Conservation (phyloP, 2,329 filamentous ascomycete species). For the Diplodia mutila region DNA sequence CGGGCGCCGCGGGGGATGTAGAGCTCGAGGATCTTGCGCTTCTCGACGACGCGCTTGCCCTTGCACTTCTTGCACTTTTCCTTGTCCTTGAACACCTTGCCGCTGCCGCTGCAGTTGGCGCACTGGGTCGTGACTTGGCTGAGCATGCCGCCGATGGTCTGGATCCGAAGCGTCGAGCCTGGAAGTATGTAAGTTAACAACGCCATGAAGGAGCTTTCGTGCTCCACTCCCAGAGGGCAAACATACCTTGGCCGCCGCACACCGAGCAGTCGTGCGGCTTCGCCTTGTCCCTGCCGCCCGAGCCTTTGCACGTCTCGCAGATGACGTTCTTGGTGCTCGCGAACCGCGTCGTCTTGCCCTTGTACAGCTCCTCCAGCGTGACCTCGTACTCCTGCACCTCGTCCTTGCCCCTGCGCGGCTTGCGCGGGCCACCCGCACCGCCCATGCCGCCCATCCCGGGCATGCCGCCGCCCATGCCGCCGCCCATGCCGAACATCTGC, state of each 20-base stretch:
- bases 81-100: constrained; percentile 89
- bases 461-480: constrained; percentile 60
- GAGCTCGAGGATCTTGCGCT: constrained; percentile 93
- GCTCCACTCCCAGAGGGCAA: not conserved
- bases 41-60: constrained; percentile 80
- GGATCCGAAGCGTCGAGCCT: constrained; percentile 59
- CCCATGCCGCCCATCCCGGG: constrained; percentile 55
- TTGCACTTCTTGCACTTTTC: constrained; percentile 99
- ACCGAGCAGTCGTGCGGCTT: constrained; percentile 81
- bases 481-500: constrained; percentile 82
- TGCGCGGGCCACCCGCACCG: constrained; percentile 50
- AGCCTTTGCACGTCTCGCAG: constrained; percentile 84
- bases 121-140: constrained; percentile 75
- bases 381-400: constrained; percentile 93
- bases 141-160: constrained; percentile 58
- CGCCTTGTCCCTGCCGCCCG: constrained; percentile 87
- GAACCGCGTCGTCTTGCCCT: constrained; percentile 97
- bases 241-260: constrained; percentile 75
- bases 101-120: constrained; percentile 81
- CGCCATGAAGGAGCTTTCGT: not conserved
- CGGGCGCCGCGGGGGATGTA: constrained; percentile 85
- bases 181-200: constrained; percentile 30
- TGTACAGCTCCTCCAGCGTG: constrained; percentile 92
- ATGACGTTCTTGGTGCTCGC: constrained; percentile 92
- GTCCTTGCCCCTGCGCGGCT: constrained; percentile 72